Evolutionary conservation across 2,329 filamentous ascomycete species (phyloP).

Genomic region (Magnaporthiopsis rhizophila): DNA sequence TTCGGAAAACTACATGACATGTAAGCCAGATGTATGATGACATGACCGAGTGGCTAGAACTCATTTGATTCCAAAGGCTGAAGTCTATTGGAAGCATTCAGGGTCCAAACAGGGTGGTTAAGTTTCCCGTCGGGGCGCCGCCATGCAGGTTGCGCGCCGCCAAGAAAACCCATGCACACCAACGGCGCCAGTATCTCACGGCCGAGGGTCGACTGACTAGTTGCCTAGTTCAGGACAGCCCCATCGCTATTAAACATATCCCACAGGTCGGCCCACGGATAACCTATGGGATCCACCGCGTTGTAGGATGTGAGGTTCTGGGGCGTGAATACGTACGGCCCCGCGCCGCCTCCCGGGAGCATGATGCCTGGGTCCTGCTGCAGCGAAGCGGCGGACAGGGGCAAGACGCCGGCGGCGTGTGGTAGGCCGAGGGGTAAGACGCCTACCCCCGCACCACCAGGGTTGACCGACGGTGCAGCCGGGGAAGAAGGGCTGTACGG

Average conservation of each 20-base stretch:
- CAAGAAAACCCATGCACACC: not conserved
- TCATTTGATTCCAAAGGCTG: too few relatives aligned
- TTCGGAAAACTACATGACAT: not conserved
- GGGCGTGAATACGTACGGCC: not conserved
- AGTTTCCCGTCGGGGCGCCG: not conserved
- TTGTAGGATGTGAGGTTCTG: constrained; percentile 4
- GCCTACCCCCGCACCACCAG: not conserved
- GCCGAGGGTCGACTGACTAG: not conserved
- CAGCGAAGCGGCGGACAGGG: not conserved
- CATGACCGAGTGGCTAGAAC: too few relatives aligned
- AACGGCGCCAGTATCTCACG: not conserved
- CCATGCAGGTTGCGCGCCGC: too few relatives aligned
- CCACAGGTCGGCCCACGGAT: constrained; percentile 8
- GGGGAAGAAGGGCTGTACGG: not conserved
- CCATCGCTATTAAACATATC: constrained; percentile 8
- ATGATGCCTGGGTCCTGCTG: not conserved
- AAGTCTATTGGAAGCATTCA: not conserved
- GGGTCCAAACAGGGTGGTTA: not conserved
- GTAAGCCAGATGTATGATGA: not conserved
- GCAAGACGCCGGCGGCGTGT: not conserved
- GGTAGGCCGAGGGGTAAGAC: not conserved
- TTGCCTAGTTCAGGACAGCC: constrained; percentile 2
- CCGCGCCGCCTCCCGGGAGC: not conserved
- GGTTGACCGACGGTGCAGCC: not conserved
- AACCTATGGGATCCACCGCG: constrained; percentile 2